These are phyloP conservation scores for Trifolium repens DNA, from an alignment of 306 rosid genomes.

Conservation along the genomic window DNA sequence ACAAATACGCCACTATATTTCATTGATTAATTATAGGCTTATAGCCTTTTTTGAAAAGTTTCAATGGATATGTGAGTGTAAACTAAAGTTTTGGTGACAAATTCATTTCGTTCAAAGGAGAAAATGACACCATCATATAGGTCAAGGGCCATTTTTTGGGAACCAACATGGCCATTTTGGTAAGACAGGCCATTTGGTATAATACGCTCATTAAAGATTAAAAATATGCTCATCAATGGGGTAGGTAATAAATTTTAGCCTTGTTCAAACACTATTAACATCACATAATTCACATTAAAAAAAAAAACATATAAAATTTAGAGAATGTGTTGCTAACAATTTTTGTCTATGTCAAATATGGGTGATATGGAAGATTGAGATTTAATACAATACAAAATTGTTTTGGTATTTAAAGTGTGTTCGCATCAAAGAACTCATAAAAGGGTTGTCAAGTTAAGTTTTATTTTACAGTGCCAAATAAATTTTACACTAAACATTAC, in stretches of 20 bases:
- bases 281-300: no score
- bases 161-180: conserved; percentile 37
- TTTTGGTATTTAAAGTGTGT: no score
- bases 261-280: neutral
- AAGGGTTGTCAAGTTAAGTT: no score
- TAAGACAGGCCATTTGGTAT: neutral
- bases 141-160: conserved; percentile 46
- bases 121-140: conserved; percentile 41
- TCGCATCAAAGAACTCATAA: no score
- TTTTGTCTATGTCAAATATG: no score
- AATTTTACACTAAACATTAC: no score
- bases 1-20: neutral
- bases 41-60: conserved; percentile 24
- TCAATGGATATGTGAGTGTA: neutral
- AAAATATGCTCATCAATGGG: neutral
- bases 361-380: no score
- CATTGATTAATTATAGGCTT: neutral
- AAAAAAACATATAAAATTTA: no score
- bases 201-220: neutral
- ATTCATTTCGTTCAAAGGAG: conserved; percentile 31
- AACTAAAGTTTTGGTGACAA: conserved; percentile 34
- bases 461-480: no score
- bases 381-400: no score
- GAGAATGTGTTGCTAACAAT: no score
- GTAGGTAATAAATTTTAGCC: neutral